A percentile compares a stretch with the other conserved stretches of the same genome.
Evolutionary conservation across 1,139 yeast species (phyloP).

Genomic region (Nakaseomyces kungkrabaensis): DNA sequence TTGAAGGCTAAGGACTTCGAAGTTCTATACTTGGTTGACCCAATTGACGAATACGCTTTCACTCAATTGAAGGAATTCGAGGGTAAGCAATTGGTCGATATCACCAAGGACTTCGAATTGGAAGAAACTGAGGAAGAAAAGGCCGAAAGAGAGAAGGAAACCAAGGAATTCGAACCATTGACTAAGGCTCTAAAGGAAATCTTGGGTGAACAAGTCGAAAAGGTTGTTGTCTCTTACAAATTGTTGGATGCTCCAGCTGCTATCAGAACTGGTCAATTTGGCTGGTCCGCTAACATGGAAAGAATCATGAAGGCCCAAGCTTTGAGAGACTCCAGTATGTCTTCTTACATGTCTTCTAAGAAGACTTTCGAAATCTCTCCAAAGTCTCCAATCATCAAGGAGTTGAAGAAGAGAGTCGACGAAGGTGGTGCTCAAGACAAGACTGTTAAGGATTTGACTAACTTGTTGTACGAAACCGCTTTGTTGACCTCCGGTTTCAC

Average conservation of each 20-base stretch:
- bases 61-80: slow-evolving; percentile 98
- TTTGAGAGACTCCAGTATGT: slow-evolving; percentile 96
- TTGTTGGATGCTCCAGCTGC: slow-evolving; percentile 99
- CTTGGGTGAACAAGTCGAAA: slow-evolving; percentile 97
- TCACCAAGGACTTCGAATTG: slow-evolving; percentile 97
- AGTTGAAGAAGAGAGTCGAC: slow-evolving; percentile 92
- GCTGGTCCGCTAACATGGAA: slow-evolving; percentile 99
- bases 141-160: slow-evolving; percentile 84
- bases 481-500: slow-evolving; percentile 97
- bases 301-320: slow-evolving; percentile 99
- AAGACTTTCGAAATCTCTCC: slow-evolving; percentile 99
- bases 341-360: slow-evolving; percentile 99
- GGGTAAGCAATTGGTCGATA: slow-evolving; percentile 97
- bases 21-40: slow-evolving; percentile 95
- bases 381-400: slow-evolving; percentile 87
- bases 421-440: slow-evolving; percentile 96
- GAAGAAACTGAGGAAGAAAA: slow-evolving; percentile 99
- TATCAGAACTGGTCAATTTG: slow-evolving; percentile 98
- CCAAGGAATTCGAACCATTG: slow-evolving; percentile 83
- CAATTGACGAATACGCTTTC: slow-evolving; percentile 99
- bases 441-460: slow-evolving; percentile 96
- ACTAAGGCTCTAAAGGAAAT: slow-evolving; percentile 94
- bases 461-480: slow-evolving; percentile 94
- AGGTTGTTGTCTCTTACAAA: slow-evolving; percentile 96
- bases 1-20: slow-evolving; percentile 98